Base-by-base conservation (phyloP, 805 yeast genomes). In the Ogataea kodamae region DNA sequence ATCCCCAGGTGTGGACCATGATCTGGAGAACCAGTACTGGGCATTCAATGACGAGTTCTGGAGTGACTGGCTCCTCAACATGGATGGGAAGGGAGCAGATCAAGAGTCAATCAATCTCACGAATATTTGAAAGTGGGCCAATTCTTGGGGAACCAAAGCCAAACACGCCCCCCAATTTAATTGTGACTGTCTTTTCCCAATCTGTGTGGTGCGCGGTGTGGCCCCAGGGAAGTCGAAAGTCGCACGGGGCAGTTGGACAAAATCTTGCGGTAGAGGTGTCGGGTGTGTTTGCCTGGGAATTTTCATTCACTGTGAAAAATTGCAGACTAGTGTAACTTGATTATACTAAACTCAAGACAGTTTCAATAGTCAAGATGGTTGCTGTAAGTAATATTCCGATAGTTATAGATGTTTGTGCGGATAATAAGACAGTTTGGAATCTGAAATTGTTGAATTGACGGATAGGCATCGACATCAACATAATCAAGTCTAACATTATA, bases 31-130 rank as follows among this genome's bases (percentile, higher is more conserved):
- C 46, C 73, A 78, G 8, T 69, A 68, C 29, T 67, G 70, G 62
- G 71, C 77, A 7, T 54, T 79, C 21, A 76, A 75, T 38, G 88
- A 80, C 48, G 88, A 81, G 49, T 77, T 81, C 46, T 81, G 88
- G 88, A 67, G 77, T 21, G 83, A 80, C 39, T 54, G 72, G 20
- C 52, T 72, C 19, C 61, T 52, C 27, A 46, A 52, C 12, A 33
- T 36, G 18, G 53, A 50, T 23, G 39, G 34, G 18, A 46, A 33
- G 11, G 37, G 42, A 5, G 37, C 28, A n/a, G 47, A 46, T 9
- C 41, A 40, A 8, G 49, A 42, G 33, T 25, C 30, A 28, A 32
- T 36, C 9, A 31, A 35, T 8, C 30, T 25, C 21, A 37, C 40
- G 42, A 28, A 26, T 40, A 7, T 36, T 43, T 22, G 35, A 29